A percentile compares a stretch with the other conserved stretches of the same genome.
phyloP scores from a whole-genome alignment of 805 yeast genomes.

The Vanderwaltozyma verrucispora region DNA sequence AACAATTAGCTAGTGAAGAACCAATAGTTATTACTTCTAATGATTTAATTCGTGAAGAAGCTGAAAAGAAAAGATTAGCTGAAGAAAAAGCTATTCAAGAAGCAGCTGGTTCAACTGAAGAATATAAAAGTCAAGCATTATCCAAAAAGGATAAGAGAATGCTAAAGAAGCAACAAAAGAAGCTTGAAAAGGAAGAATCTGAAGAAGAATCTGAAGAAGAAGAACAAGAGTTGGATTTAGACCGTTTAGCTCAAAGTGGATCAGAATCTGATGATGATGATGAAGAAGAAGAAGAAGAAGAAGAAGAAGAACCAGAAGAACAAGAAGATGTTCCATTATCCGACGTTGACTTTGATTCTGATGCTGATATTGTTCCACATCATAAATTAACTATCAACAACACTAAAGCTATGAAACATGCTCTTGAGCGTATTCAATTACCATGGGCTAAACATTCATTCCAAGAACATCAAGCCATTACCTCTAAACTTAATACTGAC shows the following conservation, averaged over 20 bases:
- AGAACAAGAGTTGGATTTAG: constrained; percentile 40
- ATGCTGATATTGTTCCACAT: constrained; percentile 88
- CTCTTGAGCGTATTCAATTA: constrained; percentile 55
- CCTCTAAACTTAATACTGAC: constrained; percentile 51
- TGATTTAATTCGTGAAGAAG: constrained; percentile 14
- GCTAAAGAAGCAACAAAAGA: constrained; percentile 38
- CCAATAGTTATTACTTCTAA: constrained; percentile 28
- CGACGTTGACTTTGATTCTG: constrained; percentile 87
- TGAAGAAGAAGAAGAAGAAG: constrained; percentile 34
- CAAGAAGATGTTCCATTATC: constrained; percentile 81
- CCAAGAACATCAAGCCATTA: constrained; percentile 72
- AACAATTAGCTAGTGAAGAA: constrained; percentile 17
- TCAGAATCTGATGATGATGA: constrained; percentile 33
- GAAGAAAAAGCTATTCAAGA: constrained; percentile 9
- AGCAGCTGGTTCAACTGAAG: constrained; percentile 19
- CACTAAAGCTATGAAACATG: constrained; percentile 65
- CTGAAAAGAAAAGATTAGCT: too few species aligned
- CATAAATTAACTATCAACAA: constrained; percentile 86
- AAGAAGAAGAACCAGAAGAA: constrained; percentile 50
- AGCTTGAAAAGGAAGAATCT: constrained; percentile 9
- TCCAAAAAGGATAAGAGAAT: constrained; percentile 57
- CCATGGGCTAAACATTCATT: constrained; percentile 56
- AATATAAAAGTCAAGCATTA: constrained; percentile 39
- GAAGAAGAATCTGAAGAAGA: constrained; percentile 28
- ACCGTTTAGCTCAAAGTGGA: constrained; percentile 46